phyloP scores from a whole-genome alignment of 495 filamentous ascomycete species.

The Pyrenula aspistea region DNA sequence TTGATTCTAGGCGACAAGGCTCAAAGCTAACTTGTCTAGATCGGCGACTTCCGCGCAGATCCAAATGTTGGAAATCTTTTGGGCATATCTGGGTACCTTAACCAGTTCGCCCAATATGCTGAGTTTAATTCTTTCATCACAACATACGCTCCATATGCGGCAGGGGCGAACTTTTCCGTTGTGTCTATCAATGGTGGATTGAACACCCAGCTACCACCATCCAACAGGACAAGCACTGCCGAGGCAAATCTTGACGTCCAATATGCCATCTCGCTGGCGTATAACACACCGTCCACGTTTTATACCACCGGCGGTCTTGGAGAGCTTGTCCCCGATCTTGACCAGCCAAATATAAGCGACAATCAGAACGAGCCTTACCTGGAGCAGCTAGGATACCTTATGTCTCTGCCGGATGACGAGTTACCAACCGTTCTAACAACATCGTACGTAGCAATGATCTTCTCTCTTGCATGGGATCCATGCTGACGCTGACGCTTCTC shows the following conservation, averaged over 20 bases:
- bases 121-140: slow-evolving; percentile 44
- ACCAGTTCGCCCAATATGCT: slow-evolving; percentile 48
- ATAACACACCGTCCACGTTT: slow-evolving; percentile 44
- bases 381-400: slow-evolving; percentile 61
- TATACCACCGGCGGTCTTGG: slow-evolving; percentile 58
- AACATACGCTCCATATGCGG: slow-evolving; percentile 35
- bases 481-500: too few species aligned
- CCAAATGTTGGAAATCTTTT: slow-evolving; percentile 33
- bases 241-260: slow-evolving; percentile 69
- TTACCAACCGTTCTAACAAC: slow-evolving; percentile 65
- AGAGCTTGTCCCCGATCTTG: slow-evolving; percentile 40
- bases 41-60: slow-evolving; percentile 30
- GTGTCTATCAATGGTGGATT: slow-evolving; percentile 47
- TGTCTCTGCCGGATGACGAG: slow-evolving; percentile 43
- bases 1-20: too few species aligned
- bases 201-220: slow-evolving; percentile 31
- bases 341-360: slow-evolving; percentile 21
- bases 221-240: slow-evolving; percentile 21
- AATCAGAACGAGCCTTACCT: slow-evolving; percentile 75
- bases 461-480: too few species aligned
- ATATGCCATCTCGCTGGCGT: slow-evolving; percentile 49
- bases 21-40: too few species aligned
- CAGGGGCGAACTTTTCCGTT: slow-evolving; percentile 48
- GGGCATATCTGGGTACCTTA: slow-evolving; percentile 59
- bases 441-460: too few species aligned